Evolutionary conservation across 169 alveolate genomes (phyloP).

Genomic region (Babesia divergens): DNA sequence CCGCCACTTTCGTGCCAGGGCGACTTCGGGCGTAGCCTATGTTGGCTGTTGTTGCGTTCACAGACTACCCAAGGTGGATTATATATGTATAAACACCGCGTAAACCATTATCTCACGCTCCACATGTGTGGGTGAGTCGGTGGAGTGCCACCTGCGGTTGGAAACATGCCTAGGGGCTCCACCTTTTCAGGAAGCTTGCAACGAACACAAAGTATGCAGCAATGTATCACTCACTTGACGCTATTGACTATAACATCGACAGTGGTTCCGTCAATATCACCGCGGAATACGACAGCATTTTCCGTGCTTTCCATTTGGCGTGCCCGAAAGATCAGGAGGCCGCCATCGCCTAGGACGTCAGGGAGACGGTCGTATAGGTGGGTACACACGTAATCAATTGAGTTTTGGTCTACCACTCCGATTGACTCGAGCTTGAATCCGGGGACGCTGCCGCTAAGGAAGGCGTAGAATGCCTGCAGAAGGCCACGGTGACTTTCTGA

Average conservation of each 20-base stretch:
- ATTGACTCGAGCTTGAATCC: neutral
- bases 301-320: neutral
- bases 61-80: no score
- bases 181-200: no score
- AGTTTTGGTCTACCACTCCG: neutral
- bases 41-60: no score
- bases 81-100: no score
- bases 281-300: slow-evolving; percentile 23
- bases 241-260: slow-evolving; percentile 19
- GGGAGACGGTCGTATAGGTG: neutral
- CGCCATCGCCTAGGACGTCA: neutral
- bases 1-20: no score
- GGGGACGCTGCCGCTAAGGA: neutral
- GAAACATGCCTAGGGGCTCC: no score
- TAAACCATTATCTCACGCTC: no score
- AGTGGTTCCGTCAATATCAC: neutral
- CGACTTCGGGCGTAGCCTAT: no score
- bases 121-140: no score
- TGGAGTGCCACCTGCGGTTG: no score
- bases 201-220: neutral
- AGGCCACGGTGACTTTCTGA: neutral
- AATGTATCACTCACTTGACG: slow-evolving; percentile 21
- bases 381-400: neutral
- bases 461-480: neutral
- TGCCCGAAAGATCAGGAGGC: slow-evolving; percentile 12